Percentiles rank a stretch among this genome's conserved stretches.
phyloP scores from a whole-genome alignment of 2,329 filamentous ascomycete species.

The Rutstroemia sp. region DNA sequence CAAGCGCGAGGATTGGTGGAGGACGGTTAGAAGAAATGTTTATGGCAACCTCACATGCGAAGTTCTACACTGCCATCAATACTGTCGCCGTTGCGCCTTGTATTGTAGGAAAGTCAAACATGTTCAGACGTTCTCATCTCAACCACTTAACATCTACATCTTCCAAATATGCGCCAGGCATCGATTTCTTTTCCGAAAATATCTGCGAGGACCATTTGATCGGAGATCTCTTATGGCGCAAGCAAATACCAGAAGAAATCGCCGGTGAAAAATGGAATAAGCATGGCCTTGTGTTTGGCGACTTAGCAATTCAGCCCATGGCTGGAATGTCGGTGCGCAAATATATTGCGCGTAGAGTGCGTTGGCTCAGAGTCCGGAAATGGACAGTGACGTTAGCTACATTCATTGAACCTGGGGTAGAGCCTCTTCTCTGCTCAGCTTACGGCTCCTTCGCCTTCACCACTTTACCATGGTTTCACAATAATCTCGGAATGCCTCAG shows the following conservation, averaged over 20 bases:
- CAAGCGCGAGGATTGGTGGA: slow-evolving; percentile 46
- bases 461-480: slow-evolving; percentile 57
- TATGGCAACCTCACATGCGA: slow-evolving; percentile 86
- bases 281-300: slow-evolving; percentile 77
- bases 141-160: slow-evolving; percentile 55
- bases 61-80: slow-evolving; percentile 98
- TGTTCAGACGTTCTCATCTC: slow-evolving; percentile 92
- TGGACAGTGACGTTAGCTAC: slow-evolving; percentile 88
- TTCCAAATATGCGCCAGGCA: slow-evolving; percentile 49
- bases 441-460: slow-evolving; percentile 76
- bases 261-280: slow-evolving; percentile 51
- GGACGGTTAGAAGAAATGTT: slow-evolving; percentile 91
- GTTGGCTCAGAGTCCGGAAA: slow-evolving; percentile 90
- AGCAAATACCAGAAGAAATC: slow-evolving; percentile 43
- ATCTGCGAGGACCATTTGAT: slow-evolving; percentile 98
- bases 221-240: slow-evolving; percentile 81
- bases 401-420: slow-evolving; percentile 85
- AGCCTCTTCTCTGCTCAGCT: slow-evolving; percentile 74
- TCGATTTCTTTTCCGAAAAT: slow-evolving; percentile 90
- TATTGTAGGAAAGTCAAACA: slow-evolving; percentile 94
- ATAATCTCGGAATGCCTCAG: slow-evolving; percentile 44
- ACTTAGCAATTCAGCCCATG: slow-evolving; percentile 86
- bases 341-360: slow-evolving; percentile 72
- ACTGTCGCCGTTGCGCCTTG: slow-evolving; percentile 85
- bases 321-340: slow-evolving; percentile 68